A percentile compares a stretch with the other conserved stretches of the same genome.
These are phyloP conservation scores for Yamadazyma mexicana DNA, from an alignment of 1,139 yeast species.

Conservation along the genomic window DNA sequence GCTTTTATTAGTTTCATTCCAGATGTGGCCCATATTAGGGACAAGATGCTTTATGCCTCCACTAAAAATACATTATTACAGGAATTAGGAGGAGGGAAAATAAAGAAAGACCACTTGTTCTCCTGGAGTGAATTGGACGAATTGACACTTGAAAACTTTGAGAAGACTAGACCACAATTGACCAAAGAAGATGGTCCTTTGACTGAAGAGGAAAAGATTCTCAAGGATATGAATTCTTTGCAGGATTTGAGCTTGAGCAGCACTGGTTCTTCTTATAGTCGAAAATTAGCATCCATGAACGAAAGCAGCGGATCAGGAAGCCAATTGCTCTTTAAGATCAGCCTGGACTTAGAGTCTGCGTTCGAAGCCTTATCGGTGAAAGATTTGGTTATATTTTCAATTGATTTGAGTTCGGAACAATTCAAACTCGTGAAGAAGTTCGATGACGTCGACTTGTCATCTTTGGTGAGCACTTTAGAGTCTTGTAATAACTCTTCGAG, in stretches of 20 bases:
- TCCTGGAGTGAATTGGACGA: slow-evolving; percentile 64
- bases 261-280: slow-evolving; percentile 12
- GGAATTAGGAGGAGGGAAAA: slow-evolving; percentile 66
- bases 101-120: slow-evolving; percentile 50
- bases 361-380: slow-evolving; percentile 14
- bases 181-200: slow-evolving; percentile 45
- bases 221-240: slow-evolving; percentile 45
- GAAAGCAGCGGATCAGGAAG: slow-evolving; percentile 8
- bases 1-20: slow-evolving; percentile 85
- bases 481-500: slow-evolving; percentile 9
- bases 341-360: slow-evolving; percentile 22
- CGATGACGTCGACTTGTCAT: slow-evolving; percentile 17
- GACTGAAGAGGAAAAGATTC: slow-evolving; percentile 60
- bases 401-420: slow-evolving; percentile 29
- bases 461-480: slow-evolving; percentile 24
- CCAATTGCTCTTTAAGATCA: slow-evolving; percentile 31
- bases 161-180: slow-evolving; percentile 10
- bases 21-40: slow-evolving; percentile 76
- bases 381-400: slow-evolving; percentile 31
- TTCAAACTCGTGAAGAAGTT: slow-evolving; percentile 22
- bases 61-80: slow-evolving; percentile 74
- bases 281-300: slow-evolving; percentile 41
- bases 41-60: slow-evolving; percentile 93
- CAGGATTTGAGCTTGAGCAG: slow-evolving; percentile 26
- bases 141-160: slow-evolving; percentile 52